phyloP scores from a whole-genome alignment of 345 rosid genomes.

The Murraya paniculata region DNA sequence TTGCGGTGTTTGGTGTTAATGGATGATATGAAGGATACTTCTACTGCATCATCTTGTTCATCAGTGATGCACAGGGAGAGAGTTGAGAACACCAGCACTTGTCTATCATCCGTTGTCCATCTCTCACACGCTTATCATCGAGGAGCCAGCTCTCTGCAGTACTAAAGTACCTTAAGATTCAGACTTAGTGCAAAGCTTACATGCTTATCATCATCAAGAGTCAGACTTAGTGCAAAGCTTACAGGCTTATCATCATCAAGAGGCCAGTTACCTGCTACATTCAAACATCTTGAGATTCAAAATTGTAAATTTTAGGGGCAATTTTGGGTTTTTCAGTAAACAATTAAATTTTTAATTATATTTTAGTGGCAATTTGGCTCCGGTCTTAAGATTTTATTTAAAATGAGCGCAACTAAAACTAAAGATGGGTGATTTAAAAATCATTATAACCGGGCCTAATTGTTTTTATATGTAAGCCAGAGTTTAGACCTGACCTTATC shows the following conservation, averaged over 20 bases:
- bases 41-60: not conserved
- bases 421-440: no score
- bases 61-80: not conserved
- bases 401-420: no score
- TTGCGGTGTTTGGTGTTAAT: not conserved
- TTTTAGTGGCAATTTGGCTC: no score
- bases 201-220: not conserved
- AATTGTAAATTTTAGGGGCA: not conserved
- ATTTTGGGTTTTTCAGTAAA: no score
- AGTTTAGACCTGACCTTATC: no score
- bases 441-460: no score
- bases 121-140: constrained; percentile 7
- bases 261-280: not conserved
- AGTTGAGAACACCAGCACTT: not conserved
- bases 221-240: not conserved
- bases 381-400: no score
- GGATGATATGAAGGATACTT: not conserved
- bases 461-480: no score
- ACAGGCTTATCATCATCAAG: not conserved
- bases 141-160: constrained; percentile 9
- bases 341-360: no score
- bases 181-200: not conserved
- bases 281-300: not conserved
- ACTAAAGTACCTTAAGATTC: constrained; percentile 3
- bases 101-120: not conserved